Conservation (phyloP, 2,329 filamentous ascomycete genomes). For the Talaromyces albobiverticillius region DNA sequence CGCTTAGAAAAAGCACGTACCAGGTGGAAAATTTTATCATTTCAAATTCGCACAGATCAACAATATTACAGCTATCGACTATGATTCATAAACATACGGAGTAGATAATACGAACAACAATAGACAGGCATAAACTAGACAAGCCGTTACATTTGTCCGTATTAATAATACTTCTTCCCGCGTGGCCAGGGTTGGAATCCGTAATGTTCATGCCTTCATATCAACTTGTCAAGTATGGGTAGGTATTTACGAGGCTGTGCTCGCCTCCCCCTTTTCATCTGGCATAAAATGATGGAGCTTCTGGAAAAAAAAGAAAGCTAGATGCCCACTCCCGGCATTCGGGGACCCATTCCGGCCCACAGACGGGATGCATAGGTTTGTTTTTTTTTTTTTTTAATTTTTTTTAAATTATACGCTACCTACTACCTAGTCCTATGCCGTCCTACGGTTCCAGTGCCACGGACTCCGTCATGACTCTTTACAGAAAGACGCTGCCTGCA, state of each 20-base stretch:
- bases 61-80: constrained; percentile 9
- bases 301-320: constrained; percentile 5
- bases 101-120: background rate
- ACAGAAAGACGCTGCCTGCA: background rate
- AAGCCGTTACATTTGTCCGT: no score
- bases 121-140: background rate
- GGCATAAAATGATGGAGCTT: background rate
- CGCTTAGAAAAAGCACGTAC: constrained; percentile 13
- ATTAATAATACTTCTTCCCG: no score
- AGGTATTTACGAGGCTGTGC: background rate
- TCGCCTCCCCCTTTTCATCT: constrained; percentile 3
- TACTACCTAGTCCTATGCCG: no score
- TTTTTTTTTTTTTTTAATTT: no score
- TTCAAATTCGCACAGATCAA: constrained; percentile 7
- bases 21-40: constrained; percentile 8
- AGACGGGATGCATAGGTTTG: no score
- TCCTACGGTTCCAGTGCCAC: no score
- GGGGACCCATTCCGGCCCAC: constrained; percentile 1
- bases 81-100: background rate
- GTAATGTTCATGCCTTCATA: no score
- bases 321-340: background rate
- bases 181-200: no score
- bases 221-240: background rate
- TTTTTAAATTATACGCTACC: no score
- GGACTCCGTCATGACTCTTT: no score